These are phyloP conservation scores for Lonicera japonica DNA, from an alignment of 129 eudicot species.

Conservation along the genomic window DNA sequence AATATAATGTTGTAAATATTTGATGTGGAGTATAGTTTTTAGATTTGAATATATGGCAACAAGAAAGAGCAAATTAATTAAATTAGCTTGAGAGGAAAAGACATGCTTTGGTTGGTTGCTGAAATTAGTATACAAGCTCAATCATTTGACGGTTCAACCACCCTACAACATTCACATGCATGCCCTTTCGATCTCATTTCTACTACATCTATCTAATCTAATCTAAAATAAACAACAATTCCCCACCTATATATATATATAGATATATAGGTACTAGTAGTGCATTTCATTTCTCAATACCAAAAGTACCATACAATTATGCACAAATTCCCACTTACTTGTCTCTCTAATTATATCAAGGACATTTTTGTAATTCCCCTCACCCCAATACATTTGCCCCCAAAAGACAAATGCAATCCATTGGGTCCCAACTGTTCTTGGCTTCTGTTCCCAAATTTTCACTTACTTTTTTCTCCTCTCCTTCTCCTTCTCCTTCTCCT, in stretches of 20 bases:
- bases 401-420: slow-evolving; percentile 56
- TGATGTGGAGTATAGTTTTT: no score
- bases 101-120: neutral
- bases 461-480: slow-evolving; percentile 33
- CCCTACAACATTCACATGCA: neutral
- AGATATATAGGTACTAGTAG: no score
- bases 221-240: no score
- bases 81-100: no score
- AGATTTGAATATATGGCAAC: no score
- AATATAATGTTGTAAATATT: no score
- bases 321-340: no score
- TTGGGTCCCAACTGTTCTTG: slow-evolving; percentile 49
- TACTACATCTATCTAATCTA: neutral
- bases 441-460: slow-evolving; percentile 52
- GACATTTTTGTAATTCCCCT: neutral
- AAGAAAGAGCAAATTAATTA: no score
- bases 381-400: slow-evolving; percentile 3
- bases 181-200: neutral
- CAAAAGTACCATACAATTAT: no score
- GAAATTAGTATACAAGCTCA: neutral
- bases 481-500: no score
- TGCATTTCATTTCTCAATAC: no score
- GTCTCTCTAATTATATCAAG: neutral
- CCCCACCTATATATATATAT: no score
- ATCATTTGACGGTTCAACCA: neutral